Evolutionary conservation across 2,329 filamentous ascomycete species (phyloP).

Genomic region (Scytalidium lignicola): DNA sequence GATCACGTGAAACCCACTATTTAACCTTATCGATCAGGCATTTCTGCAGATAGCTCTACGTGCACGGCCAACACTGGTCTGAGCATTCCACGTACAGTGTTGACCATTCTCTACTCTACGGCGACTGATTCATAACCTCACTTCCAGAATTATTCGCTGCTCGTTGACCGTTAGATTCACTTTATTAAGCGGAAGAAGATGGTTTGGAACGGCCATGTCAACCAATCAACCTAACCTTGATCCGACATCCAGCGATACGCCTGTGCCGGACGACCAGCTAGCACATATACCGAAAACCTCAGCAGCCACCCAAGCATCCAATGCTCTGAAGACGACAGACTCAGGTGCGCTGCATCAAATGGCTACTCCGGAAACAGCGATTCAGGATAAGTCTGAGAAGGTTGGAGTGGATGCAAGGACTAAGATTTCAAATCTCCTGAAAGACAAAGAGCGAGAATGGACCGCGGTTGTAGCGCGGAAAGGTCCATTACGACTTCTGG

Average conservation of each 20-base stretch:
- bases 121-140: neutral
- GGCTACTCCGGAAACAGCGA: slow-evolving; percentile 11
- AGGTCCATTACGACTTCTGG: slow-evolving; percentile 60
- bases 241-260: slow-evolving; percentile 20
- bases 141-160: neutral
- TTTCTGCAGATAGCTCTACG: neutral
- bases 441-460: slow-evolving; percentile 61
- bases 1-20: neutral
- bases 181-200: neutral
- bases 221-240: slow-evolving; percentile 19
- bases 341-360: slow-evolving; percentile 15
- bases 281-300: slow-evolving; percentile 22
- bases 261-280: slow-evolving; percentile 23
- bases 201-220: slow-evolving; percentile 16
- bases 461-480: slow-evolving; percentile 55
- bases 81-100: neutral
- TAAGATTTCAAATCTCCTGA: slow-evolving; percentile 39
- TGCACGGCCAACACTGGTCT: neutral
- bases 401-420: slow-evolving; percentile 18
- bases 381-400: slow-evolving; percentile 16
- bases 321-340: slow-evolving; percentile 15
- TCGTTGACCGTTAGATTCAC: neutral
- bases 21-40: neutral
- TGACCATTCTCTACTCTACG: neutral
- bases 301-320: slow-evolving; percentile 18